Evolutionary conservation across 2,329 filamentous ascomycete species (phyloP).

Genomic region (Microascus cirrosus): DNA sequence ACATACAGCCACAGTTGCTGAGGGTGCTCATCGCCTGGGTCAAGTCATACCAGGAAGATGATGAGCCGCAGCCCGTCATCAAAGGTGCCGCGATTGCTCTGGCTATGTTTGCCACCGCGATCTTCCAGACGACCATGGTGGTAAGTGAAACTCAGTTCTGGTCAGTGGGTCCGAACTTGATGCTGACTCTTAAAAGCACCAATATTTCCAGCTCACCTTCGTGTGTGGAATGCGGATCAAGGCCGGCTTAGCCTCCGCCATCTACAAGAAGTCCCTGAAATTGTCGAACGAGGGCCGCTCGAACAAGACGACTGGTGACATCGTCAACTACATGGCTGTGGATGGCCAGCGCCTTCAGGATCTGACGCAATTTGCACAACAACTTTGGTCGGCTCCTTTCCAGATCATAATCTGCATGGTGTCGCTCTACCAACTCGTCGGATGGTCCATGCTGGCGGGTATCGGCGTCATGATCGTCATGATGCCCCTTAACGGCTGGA

Average conservation of each 20-base stretch:
- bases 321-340: constrained; percentile 99
- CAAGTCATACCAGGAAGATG: constrained; percentile 55
- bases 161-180: background rate
- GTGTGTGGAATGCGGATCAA: constrained; percentile 97
- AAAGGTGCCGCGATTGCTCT: constrained; percentile 80
- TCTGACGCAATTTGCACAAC: constrained; percentile 87
- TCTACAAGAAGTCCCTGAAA: constrained; percentile 83
- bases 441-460: constrained; percentile 89
- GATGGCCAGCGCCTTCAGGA: constrained; percentile 94
- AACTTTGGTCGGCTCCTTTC: constrained; percentile 93
- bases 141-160: constrained; percentile 15
- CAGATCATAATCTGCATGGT: constrained; percentile 94
- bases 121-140: constrained; percentile 77
- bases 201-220: constrained; percentile 94
- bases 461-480: constrained; percentile 93
- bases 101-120: constrained; percentile 82
- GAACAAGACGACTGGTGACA: constrained; percentile 86
- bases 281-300: constrained; percentile 89
- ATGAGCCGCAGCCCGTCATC: constrained; percentile 63
- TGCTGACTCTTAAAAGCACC: constrained; percentile 42
- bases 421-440: constrained; percentile 90
- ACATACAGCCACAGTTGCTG: constrained; percentile 83
- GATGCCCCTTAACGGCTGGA: constrained; percentile 90
- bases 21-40: constrained; percentile 77
- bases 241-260: constrained; percentile 75